Percentiles rank a stretch among this genome's conserved stretches.
phyloP scores from a whole-genome alignment of 495 filamentous ascomycete species.

The Haplographium delicatum region DNA sequence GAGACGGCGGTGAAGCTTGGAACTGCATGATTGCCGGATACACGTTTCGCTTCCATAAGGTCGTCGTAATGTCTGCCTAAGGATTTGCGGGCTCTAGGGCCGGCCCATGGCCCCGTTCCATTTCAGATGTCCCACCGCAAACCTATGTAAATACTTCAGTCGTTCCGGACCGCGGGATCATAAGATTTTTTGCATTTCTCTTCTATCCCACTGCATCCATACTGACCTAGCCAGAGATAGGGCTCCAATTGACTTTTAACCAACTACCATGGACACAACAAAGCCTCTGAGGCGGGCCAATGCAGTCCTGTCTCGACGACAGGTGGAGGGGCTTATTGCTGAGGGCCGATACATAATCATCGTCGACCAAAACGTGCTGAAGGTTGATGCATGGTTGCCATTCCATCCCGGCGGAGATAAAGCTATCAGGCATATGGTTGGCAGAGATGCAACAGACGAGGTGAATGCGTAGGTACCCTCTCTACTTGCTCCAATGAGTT shows the following conservation, averaged over 20 bases:
- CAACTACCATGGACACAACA: constrained; percentile 5
- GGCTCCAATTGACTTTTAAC: neutral
- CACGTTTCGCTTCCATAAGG: no score
- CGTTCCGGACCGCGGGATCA: no score
- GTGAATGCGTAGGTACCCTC: constrained; percentile 74
- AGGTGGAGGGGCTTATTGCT: constrained; percentile 84
- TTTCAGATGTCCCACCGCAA: no score
- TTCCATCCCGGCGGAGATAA: constrained; percentile 94
- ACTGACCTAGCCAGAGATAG: no score
- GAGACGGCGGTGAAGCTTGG: no score
- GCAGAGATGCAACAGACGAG: constrained; percentile 94
- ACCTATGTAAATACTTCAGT: no score
- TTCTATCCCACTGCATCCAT: no score
- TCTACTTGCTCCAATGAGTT: constrained; percentile 6
- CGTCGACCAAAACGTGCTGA: constrained; percentile 72
- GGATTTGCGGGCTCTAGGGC: no score
- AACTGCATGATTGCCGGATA: no score
- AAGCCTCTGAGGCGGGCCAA: constrained; percentile 1
- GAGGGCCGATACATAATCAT: constrained; percentile 81
- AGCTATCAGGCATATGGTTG: constrained; percentile 91
- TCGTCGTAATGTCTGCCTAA: no score
- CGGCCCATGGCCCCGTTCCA: no score
- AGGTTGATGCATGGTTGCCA: constrained; percentile 78
- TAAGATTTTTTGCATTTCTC: no score
- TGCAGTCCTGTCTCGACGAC: constrained; percentile 46